These are phyloP conservation scores for Boletus pseudopeckii DNA, from an alignment of 768 basidiomycete species.

Conservation along the genomic window DNA sequence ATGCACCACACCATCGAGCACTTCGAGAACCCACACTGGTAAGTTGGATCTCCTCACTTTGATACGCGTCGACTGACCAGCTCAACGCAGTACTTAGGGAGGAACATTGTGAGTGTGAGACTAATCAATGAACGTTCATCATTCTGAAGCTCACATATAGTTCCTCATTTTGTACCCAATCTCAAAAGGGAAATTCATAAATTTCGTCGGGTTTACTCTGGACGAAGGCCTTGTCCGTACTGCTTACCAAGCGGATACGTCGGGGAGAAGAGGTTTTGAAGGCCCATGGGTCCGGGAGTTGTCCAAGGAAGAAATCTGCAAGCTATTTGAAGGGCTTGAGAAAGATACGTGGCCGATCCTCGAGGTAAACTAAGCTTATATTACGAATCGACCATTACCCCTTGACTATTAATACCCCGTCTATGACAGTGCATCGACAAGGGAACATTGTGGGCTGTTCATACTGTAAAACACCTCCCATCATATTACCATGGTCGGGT, in stretches of 20 bases:
- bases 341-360: slow-evolving; percentile 56
- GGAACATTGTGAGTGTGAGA: slow-evolving; percentile 37
- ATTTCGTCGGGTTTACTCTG: slow-evolving; percentile 56
- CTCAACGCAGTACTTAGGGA: slow-evolving; percentile 52
- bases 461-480: slow-evolving; percentile 49
- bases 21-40: slow-evolving; percentile 50
- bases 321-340: slow-evolving; percentile 52
- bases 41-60: slow-evolving; percentile 8
- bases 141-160: slow-evolving; percentile 32
- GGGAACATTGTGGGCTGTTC: slow-evolving; percentile 61
- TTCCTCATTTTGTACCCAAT: slow-evolving; percentile 63
- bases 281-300: slow-evolving; percentile 49
- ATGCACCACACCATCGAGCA: slow-evolving; percentile 45
- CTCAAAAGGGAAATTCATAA: slow-evolving; percentile 53
- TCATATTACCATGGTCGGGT: slow-evolving; percentile 53
- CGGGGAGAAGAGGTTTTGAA: slow-evolving; percentile 13
- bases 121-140: background rate
- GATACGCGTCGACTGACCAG: background rate
- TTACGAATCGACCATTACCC: background rate
- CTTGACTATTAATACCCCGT: background rate
- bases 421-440: slow-evolving; percentile 47
- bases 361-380: slow-evolving; percentile 37
- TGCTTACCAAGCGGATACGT: slow-evolving; percentile 26
- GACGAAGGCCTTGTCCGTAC: slow-evolving; percentile 52
- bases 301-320: slow-evolving; percentile 43